Conservation (phyloP, 2,329 filamentous ascomycete species). For the Aspergillus novoparasiticus region DNA sequence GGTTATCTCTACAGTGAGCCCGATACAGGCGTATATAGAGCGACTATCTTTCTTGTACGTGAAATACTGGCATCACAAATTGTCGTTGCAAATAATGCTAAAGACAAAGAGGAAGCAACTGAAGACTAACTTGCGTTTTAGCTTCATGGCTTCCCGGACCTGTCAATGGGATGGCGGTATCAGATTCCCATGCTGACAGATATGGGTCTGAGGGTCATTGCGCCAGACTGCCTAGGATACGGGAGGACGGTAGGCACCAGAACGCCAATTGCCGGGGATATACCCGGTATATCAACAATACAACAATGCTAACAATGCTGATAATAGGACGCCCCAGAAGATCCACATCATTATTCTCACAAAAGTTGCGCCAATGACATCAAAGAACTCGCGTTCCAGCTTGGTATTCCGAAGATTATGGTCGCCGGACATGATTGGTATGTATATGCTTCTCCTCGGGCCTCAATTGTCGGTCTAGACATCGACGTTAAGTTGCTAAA, state of each 20-base stretch:
- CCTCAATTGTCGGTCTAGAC: neutral
- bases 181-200: constrained; percentile 78
- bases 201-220: constrained; percentile 76
- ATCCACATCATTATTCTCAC: constrained; percentile 65
- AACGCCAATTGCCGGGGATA: neutral
- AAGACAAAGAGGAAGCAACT: neutral
- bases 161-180: constrained; percentile 83
- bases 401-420: constrained; percentile 64
- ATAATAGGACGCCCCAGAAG: constrained; percentile 60
- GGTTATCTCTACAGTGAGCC: constrained; percentile 58
- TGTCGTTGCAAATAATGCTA: neutral
- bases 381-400: constrained; percentile 66
- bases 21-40: constrained; percentile 44
- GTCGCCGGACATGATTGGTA: constrained; percentile 89
- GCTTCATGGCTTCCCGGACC: constrained; percentile 81
- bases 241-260: constrained; percentile 63
- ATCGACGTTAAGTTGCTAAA: neutral
- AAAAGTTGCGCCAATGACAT: constrained; percentile 77
- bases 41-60: constrained; percentile 58
- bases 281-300: neutral
- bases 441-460: neutral
- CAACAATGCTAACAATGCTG: constrained; percentile 35
- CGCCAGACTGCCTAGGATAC: constrained; percentile 85
- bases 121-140: constrained; percentile 24
- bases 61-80: neutral